Conservation (phyloP, 441 rosid species). For the Mallotus japonicus region DNA sequence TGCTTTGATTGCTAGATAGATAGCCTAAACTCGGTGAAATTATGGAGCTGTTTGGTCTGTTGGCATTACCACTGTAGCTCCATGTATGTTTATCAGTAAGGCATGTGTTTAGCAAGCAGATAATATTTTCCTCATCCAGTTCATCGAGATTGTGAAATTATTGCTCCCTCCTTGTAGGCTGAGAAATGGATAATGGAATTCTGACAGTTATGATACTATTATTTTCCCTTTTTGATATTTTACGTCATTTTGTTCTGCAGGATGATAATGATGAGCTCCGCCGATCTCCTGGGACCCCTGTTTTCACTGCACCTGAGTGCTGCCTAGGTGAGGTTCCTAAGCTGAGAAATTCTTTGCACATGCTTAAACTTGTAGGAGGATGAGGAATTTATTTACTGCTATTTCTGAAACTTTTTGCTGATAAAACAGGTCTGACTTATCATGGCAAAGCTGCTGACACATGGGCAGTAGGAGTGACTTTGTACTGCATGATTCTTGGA, state of each 20-base stretch:
- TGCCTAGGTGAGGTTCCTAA: conserved; percentile 59
- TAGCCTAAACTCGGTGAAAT: background rate
- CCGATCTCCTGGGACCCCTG: conserved; percentile 98
- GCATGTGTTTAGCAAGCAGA: background rate
- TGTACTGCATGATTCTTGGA: conserved; percentile 83
- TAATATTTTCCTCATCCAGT: background rate
- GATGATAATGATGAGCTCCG: conserved; percentile 94
- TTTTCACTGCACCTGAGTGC: conserved; percentile 99
- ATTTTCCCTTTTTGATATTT: background rate
- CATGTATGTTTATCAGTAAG: background rate
- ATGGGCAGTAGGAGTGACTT: conserved; percentile 94
- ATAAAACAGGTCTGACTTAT: conserved; percentile 70
- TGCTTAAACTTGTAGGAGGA: conserved; percentile 7
- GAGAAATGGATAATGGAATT: background rate
- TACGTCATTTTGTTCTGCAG: conserved; percentile 35
- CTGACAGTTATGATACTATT: background rate
- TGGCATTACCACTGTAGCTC: background rate
- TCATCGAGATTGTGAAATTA: background rate
- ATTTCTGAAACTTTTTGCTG: conserved; percentile 5
- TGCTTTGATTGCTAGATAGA: background rate
- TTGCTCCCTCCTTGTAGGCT: background rate
- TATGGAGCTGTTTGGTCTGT: background rate
- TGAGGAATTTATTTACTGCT: background rate
- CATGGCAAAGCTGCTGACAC: conserved; percentile 89
- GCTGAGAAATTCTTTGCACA: background rate